phyloP scores from a whole-genome alignment of 2,329 filamentous ascomycete genomes.

The Penicillium brevicompactum region DNA sequence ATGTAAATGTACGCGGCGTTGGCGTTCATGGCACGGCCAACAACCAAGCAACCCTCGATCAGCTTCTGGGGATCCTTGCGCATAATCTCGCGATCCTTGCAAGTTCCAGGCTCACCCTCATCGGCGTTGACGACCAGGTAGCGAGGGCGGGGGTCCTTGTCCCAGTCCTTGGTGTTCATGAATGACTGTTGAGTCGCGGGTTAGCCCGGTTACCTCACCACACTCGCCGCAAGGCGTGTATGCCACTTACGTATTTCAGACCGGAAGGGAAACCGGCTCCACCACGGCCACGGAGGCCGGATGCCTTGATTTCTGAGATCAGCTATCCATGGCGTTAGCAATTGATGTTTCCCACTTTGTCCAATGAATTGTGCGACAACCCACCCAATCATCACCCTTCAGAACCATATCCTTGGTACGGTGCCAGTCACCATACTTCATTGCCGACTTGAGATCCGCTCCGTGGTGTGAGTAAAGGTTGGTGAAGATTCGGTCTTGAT shows the following conservation, averaged over 20 bases:
- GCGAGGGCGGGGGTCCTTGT: conserved; percentile 92
- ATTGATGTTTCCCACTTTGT: conserved; percentile 1
- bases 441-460: conserved; percentile 86
- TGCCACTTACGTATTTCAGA: conserved; percentile 86
- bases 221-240: conserved; percentile 5
- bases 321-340: conserved; percentile 59
- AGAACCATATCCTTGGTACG: conserved; percentile 98
- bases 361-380: conserved; percentile 16
- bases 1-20: conserved; percentile 99
- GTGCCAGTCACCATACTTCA: conserved; percentile 99
- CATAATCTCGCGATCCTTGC: conserved; percentile 99
- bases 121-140: conserved; percentile 98
- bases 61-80: conserved; percentile 99
- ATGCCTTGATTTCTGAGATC: conserved; percentile 95
- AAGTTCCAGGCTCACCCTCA: conserved; percentile 97
- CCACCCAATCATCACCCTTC: conserved; percentile 93
- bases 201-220: conserved; percentile 15
- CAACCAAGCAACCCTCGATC: conserved; percentile 92
- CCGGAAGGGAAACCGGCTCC: conserved; percentile 98
- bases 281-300: conserved; percentile 90
- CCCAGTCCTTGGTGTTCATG: conserved; percentile 99
- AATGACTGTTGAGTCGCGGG: conserved; percentile 68
- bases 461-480: conserved; percentile 95
- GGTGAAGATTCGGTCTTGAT: conserved; percentile 98
- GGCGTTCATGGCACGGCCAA: conserved; percentile 97